Base-by-base conservation (phyloP, 352 stramenopile species). In the Pythium brassicae region DNA sequence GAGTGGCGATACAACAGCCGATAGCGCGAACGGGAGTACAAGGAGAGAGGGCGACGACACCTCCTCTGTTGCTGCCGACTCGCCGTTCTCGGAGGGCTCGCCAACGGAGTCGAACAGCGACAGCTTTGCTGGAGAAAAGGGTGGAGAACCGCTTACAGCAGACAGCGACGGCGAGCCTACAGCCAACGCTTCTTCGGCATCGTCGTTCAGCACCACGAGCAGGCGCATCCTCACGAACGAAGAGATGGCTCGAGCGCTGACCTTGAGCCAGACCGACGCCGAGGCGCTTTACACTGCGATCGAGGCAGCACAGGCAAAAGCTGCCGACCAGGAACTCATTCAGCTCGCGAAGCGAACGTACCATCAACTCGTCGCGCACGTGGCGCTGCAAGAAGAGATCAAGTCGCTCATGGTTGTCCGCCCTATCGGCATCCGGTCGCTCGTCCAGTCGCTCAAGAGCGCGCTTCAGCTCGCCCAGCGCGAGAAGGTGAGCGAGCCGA, bases 261-360 rank as follows among this genome's bases (percentile, higher is more conserved):
- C 69, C 15, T 54, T 91, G 22, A 87, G 59, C 23, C 76, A 83
- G 50, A 87, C 72, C 2, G 81, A 94, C 48, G 79, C 79, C 5
- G 83, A 94, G 50, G 73, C 82, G 11, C 66, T 94, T 10, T 88
- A 91, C 56, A 92, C 83, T 9, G 73, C 79, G 25, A 70, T 94
- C 22, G 83, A 86, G 44, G 65, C 72, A 9, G 83, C 83, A 12
- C 68, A 86, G 23, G 63, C 72, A 17, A 92, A 89, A 63, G 70
- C 67, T 14, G 80, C 77, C 1, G 81, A 92, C 56, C 65, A 39
- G 1, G 65, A 72, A 46, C 60, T 92, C 42, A 61, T 92, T 10
- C 59, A 79, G 20, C 53, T 64, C 43, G 81, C 78, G 6, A 69
- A 69, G 51, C 71, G 72, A 23, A 87, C 78, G 23, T 92, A 94